Percentiles rank a stretch among this genome's conserved stretches.
These are phyloP conservation scores for Aureobasidium namibiae DNA, from an alignment of 2,329 filamentous ascomycete genomes.

Conservation along the genomic window DNA sequence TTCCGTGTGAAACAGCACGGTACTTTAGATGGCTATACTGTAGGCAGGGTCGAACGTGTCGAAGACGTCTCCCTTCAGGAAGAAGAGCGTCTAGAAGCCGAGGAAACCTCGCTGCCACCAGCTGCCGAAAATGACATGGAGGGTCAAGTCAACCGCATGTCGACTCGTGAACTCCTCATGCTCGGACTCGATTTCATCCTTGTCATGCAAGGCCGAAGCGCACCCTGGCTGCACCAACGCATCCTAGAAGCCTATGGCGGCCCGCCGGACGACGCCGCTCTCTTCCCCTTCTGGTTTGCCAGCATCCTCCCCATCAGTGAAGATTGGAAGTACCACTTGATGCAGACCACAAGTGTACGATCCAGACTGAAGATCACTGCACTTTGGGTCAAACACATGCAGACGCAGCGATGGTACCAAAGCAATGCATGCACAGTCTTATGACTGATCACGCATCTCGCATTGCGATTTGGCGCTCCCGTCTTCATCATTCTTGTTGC, in stretches of 20 bases:
- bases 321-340: constrained; percentile 67
- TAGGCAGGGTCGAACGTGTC: constrained; percentile 67
- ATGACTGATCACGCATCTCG: constrained; percentile 26
- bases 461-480: constrained; percentile 23
- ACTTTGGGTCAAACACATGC: constrained; percentile 66
- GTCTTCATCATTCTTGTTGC: constrained; percentile 21
- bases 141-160: constrained; percentile 46
- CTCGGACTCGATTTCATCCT: constrained; percentile 59
- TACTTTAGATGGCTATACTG: constrained; percentile 65
- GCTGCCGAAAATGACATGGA: constrained; percentile 21
- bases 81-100: constrained; percentile 67
- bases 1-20: constrained; percentile 63
- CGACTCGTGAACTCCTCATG: constrained; percentile 63
- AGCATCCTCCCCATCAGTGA: constrained; percentile 71
- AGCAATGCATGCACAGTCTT: constrained; percentile 33
- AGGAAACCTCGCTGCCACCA: constrained; percentile 45
- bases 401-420: constrained; percentile 58
- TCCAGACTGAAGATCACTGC: constrained; percentile 77
- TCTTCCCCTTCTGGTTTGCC: constrained; percentile 87
- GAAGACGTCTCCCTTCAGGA: constrained; percentile 76
- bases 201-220: constrained; percentile 59
- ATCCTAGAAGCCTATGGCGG: constrained; percentile 69
- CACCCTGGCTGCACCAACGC: constrained; percentile 65
- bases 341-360: constrained; percentile 67
- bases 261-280: constrained; percentile 64